These are phyloP conservation scores for Hypoxylon sp. DNA, from an alignment of 2,329 filamentous ascomycete species.

Conservation along the genomic window DNA sequence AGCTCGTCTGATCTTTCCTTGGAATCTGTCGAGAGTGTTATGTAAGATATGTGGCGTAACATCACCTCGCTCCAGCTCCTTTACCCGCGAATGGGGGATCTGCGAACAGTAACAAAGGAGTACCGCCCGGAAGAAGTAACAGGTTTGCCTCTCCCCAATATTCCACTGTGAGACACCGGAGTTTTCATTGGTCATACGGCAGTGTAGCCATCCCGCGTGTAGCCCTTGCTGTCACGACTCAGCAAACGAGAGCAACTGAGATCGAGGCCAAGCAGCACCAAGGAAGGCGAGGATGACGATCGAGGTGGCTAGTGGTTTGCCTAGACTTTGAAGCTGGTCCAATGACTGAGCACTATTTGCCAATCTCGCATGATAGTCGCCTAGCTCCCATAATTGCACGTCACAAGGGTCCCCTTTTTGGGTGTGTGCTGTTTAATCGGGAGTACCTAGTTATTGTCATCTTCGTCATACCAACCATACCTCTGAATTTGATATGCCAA, in stretches of 20 bases:
- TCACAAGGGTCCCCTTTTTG: conserved; percentile 23
- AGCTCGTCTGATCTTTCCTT: conserved; percentile 34
- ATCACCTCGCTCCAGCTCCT: conserved; percentile 15
- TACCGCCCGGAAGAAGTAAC: conserved; percentile 32
- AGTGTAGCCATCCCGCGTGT: conserved; percentile 19
- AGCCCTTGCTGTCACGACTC: conserved; percentile 27
- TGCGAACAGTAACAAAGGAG: conserved; percentile 22
- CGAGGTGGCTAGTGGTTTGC: conserved; percentile 11
- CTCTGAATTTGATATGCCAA: conserved; percentile 10
- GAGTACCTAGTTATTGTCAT: conserved; percentile 5
- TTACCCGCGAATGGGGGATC: conserved; percentile 14
- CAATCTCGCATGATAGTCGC: conserved; percentile 16
- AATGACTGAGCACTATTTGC: conserved; percentile 11
- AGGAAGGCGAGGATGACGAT: conserved; percentile 24
- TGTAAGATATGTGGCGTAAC: conserved; percentile 35
- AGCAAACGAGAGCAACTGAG: conserved; percentile 16
- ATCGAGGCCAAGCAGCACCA: conserved; percentile 28
- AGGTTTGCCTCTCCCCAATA: conserved; percentile 35
- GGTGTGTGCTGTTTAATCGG: conserved; percentile 13
- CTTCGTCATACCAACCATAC: conserved; percentile 27
- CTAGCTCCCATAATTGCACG: conserved; percentile 20
- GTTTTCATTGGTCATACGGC: conserved; percentile 33
- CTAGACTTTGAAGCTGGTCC: conserved; percentile 14
- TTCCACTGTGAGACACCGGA: conserved; percentile 26
- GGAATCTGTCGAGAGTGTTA: conserved; percentile 12